Conservation (phyloP, 352 stramenopile genomes). For the Globisporangium echinulatum region DNA sequence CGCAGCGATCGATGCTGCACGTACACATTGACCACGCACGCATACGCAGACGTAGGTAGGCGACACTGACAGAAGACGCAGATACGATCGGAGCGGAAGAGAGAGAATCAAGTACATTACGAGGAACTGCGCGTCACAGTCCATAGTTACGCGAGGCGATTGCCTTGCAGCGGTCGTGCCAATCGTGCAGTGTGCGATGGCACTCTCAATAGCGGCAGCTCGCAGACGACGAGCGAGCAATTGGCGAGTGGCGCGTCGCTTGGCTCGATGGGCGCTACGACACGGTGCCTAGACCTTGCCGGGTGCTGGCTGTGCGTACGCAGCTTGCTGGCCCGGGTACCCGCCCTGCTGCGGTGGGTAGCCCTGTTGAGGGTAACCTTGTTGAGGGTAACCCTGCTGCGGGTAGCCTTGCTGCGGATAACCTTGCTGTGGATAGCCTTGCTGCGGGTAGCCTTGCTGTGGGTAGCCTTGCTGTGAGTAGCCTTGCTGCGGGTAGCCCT, state of each 20-base stretch:
- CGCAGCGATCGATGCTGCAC: too few species aligned
- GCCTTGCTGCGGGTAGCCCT: slow-evolving; percentile 9
- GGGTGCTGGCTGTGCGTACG: slow-evolving; percentile 8
- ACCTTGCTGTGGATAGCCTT: slow-evolving; percentile 33
- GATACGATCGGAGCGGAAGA: background rate
- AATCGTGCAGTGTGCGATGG: too few species aligned
- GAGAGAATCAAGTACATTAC: background rate
- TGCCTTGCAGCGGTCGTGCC: too few species aligned
- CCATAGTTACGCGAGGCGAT: background rate
- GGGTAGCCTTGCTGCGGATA: slow-evolving; percentile 24
- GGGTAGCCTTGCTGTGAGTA: slow-evolving; percentile 21
- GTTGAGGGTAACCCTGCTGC: slow-evolving; percentile 1
- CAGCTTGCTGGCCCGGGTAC: slow-evolving; percentile 10
- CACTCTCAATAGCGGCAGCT: too few species aligned
- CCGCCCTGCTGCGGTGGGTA: slow-evolving; percentile 8
- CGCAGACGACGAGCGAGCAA: too few species aligned
- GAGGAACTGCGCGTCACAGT: background rate
- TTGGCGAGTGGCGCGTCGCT: too few species aligned
- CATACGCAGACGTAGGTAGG: background rate
- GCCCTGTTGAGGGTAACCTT: too few species aligned
- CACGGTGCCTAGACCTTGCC: slow-evolving; percentile 5
- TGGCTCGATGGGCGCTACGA: background rate
- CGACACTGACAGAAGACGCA: background rate
- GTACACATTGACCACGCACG: background rate
- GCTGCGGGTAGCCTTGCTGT: slow-evolving; percentile 22